Evolutionary conservation across 2,329 filamentous ascomycete species (phyloP).

Genomic region (Xylaria sp.): DNA sequence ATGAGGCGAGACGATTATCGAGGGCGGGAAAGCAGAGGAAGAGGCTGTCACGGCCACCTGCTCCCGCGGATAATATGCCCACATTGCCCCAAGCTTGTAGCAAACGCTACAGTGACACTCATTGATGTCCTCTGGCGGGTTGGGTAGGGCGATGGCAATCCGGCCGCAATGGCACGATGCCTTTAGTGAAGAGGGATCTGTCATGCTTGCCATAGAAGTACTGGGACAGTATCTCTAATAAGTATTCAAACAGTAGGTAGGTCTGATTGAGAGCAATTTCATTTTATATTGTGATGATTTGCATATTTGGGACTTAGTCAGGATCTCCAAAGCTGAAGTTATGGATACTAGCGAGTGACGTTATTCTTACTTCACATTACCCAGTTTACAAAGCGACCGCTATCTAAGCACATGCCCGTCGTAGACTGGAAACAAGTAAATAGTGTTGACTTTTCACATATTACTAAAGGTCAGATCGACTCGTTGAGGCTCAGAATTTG

Average conservation of each 20-base stretch:
- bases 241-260: no score
- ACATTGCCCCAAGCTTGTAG: conserved; percentile 42
- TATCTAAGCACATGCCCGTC: no score
- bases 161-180: conserved; percentile 42
- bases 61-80: conserved; percentile 39
- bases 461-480: neutral
- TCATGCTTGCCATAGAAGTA: conserved; percentile 12
- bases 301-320: neutral
- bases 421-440: neutral
- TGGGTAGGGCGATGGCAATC: conserved; percentile 35
- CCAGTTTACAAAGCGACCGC: neutral
- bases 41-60: conserved; percentile 14
- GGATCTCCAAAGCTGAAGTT: neutral
- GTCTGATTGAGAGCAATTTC: neutral
- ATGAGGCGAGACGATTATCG: no score
- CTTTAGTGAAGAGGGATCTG: neutral
- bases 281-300: neutral
- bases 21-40: conserved; percentile 1
- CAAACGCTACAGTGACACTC: conserved; percentile 43
- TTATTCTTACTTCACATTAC: conserved; percentile 6
- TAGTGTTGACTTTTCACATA: neutral
- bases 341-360: conserved; percentile 8
- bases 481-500: neutral
- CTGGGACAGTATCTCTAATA: neutral
- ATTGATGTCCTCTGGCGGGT: conserved; percentile 34